These are phyloP conservation scores for Aspergillus flavus DNA, from an alignment of 2,329 filamentous ascomycete genomes.

Conservation along the genomic window DNA sequence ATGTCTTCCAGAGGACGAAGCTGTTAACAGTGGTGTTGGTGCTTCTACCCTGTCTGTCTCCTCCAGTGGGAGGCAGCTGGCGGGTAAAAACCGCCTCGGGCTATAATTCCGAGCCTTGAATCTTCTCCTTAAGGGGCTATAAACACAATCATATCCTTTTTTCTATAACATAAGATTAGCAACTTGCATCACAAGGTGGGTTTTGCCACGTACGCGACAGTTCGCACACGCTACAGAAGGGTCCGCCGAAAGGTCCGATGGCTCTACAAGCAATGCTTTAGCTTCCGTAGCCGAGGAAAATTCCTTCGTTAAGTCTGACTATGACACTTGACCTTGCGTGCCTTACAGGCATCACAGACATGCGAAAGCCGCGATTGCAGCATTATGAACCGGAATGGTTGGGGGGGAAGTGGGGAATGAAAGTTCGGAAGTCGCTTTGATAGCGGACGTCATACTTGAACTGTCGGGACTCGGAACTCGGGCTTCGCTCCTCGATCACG, in stretches of 20 bases:
- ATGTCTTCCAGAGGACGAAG: neutral
- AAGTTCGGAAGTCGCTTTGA: neutral
- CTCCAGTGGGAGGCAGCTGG: no score
- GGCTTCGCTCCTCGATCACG: no score
- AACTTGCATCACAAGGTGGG: neutral
- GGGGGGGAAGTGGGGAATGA: neutral
- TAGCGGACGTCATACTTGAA: no score
- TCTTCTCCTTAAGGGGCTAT: neutral
- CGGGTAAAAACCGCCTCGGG: no score
- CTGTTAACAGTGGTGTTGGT: no score
- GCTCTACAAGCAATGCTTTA: neutral
- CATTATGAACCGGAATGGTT: neutral
- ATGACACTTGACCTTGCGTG: neutral
- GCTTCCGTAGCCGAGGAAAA: neutral
- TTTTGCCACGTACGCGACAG: neutral
- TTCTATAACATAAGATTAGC: neutral
- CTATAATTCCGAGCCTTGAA: neutral
- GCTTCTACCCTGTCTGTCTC: no score
- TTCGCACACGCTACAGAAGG: neutral
- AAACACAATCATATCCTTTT: neutral
- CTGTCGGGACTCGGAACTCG: neutral
- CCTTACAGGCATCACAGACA: neutral
- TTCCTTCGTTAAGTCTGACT: neutral
- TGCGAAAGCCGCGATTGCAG: neutral
- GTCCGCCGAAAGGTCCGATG: neutral